Base-by-base conservation (phyloP, 257 asterid species). In the Nicotiana benthamiana region DNA sequence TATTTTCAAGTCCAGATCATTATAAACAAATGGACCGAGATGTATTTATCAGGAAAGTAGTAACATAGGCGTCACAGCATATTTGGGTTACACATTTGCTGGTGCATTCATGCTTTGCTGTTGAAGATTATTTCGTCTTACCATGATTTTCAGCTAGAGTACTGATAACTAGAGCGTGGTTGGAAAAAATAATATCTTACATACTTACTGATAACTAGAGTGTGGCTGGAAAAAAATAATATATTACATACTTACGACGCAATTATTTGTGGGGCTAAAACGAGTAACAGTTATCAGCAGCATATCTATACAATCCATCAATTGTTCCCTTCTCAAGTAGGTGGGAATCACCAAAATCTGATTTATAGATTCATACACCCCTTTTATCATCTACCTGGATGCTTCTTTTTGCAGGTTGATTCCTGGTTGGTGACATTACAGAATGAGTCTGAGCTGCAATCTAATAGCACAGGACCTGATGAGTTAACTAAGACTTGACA, bases 391-490 rank as follows among this genome's bases (percentile, higher is more conserved):
- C 80, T 53, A 15, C 12, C 26, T 32, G 34, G 9, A 2, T 0
- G 26, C 57, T 30, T 56, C 22, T 13, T 80, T 72, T 83, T 80
- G 78, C 91, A 92, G 98, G 91, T 91, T 18, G 94, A 94, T 85
- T 89, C 92, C 72, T 94, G 98, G 98, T 79, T 94, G 89, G 89
- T 84, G 79, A 87, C 95, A 56, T 84, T 93, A 53, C 85, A 81
- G 82, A 79, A 26, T 60, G 90, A 86, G 40, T 84, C 95, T 88
- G 87, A 89, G 60, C 75, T 85, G 89, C 82, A 84, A 30, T 70
- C 84, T 78, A 83, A 76, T 36, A 36, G 87, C 27, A 82, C 85
- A 67, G 80, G 74, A 66, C 75, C 4, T 3, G 77, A 79, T 79
- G 86, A 85, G 59, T 27, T 74, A 22, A 75, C 59, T 20, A 80